These are phyloP conservation scores for Solanum etuberosum DNA, from an alignment of 257 asterid species.

Conservation along the genomic window DNA sequence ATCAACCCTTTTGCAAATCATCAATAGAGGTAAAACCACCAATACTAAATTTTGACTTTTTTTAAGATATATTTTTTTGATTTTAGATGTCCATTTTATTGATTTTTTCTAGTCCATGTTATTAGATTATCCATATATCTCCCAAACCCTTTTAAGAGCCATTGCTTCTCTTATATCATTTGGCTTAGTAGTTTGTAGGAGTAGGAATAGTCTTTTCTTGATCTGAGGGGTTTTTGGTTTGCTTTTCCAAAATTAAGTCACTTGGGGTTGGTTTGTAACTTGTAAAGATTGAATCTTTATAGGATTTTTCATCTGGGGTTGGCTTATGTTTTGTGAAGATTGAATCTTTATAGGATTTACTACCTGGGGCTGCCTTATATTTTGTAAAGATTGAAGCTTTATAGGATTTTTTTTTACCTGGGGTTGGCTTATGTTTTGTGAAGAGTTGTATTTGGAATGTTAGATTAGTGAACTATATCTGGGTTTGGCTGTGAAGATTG, in stretches of 20 bases:
- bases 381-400: neutral
- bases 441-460: neutral
- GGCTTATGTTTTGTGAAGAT: neutral
- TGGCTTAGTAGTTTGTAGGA: neutral
- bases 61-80: neutral
- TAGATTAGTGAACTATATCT: neutral
- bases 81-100: neutral
- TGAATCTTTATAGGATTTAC: neutral
- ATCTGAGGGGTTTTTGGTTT: neutral
- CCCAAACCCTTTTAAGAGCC: slow-evolving; percentile 12
- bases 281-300: neutral
- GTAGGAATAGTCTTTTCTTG: neutral
- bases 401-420: neutral
- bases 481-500: neutral
- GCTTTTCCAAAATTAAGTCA: neutral
- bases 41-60: neutral
- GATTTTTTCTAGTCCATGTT: slow-evolving; percentile 22
- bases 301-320: neutral
- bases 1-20: neutral
- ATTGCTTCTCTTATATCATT: neutral
- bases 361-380: slow-evolving; percentile 2
- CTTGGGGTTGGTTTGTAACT: neutral
- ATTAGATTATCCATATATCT: slow-evolving; percentile 21
- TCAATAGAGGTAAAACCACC: neutral
- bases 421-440: neutral